phyloP scores from a whole-genome alignment of 768 basidiomycete species.

The Suillus sp. region DNA sequence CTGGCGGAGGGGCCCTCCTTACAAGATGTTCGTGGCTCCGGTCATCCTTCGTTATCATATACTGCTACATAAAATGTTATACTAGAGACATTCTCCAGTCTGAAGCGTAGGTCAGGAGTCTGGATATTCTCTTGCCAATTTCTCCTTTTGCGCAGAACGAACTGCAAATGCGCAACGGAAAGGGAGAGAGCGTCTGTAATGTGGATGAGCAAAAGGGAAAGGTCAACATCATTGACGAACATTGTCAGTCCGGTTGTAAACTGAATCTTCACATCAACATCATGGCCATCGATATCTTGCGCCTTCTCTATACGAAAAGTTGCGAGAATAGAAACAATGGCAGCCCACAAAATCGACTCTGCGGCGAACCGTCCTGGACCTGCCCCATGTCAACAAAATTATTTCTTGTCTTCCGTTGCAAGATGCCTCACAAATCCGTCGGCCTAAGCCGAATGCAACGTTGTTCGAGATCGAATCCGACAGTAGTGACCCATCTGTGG shows the following conservation, averaged over 20 bases:
- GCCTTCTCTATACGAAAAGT: constrained; percentile 20
- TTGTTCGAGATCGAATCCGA: background rate
- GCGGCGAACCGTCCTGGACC: constrained; percentile 16
- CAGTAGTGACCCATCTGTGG: constrained; percentile 16
- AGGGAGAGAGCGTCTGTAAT: constrained; percentile 1
- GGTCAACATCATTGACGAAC: background rate
- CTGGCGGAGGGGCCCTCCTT: too few species aligned
- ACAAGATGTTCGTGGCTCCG: too few species aligned
- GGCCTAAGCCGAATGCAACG: constrained; percentile 12
- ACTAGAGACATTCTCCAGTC: background rate
- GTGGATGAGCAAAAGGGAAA: constrained; percentile 1
- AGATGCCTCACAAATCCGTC: constrained; percentile 12
- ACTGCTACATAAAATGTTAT: background rate
- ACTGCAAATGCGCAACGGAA: constrained; percentile 3
- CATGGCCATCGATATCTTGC: background rate
- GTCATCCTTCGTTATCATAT: background rate
- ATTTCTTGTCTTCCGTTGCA: too few species aligned
- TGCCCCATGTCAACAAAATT: background rate
- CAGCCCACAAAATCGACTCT: constrained; percentile 9
- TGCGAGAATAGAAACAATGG: constrained; percentile 22
- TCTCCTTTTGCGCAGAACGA: constrained; percentile 4
- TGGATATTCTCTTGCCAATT: background rate
- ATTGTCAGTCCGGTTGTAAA: background rate
- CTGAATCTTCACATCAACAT: constrained; percentile 1
- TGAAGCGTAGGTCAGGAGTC: background rate